These are phyloP conservation scores for Phialophora tarda DNA, from an alignment of 2,329 filamentous ascomycete species.

Conservation along the genomic window DNA sequence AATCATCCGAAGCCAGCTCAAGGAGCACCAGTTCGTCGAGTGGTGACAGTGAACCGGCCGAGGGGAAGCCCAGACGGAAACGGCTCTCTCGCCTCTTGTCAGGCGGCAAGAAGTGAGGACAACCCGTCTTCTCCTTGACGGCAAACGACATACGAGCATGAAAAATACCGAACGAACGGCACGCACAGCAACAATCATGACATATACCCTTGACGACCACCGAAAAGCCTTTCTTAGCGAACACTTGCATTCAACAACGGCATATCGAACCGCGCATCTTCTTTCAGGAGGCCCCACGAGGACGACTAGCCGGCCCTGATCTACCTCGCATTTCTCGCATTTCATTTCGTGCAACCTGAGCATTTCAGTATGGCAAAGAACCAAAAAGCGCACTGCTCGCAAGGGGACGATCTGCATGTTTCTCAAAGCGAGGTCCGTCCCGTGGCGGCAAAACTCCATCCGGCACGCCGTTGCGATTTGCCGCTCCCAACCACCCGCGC, in stretches of 20 bases:
- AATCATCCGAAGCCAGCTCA: constrained; percentile 45
- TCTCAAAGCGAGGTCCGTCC: constrained; percentile 15
- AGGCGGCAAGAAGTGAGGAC: constrained; percentile 30
- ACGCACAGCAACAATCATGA: constrained; percentile 11
- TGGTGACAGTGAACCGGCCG: constrained; percentile 18
- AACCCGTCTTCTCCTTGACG: neutral
- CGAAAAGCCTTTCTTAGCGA: constrained; percentile 16
- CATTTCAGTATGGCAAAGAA: neutral
- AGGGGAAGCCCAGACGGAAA: constrained; percentile 30
- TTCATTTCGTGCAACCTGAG: constrained; percentile 1
- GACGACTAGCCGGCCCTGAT: neutral
- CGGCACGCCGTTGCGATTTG: neutral
- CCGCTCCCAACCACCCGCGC: constrained; percentile 3
- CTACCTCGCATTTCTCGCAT: neutral
- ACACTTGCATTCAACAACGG: constrained; percentile 5
- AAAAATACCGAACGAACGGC: constrained; percentile 6
- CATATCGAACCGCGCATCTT: neutral
- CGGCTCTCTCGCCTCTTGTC: constrained; percentile 31
- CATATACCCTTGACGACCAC: constrained; percentile 6
- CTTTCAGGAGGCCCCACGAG: neutral
- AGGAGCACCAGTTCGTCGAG: constrained; percentile 44
- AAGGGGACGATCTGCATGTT: neutral
- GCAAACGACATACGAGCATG: constrained; percentile 3
- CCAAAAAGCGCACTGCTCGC: neutral
- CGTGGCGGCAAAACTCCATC: constrained; percentile 10